Evolutionary conservation across 441 rosid genomes (phyloP).

Genomic region (Metrosideros polymorpha): DNA sequence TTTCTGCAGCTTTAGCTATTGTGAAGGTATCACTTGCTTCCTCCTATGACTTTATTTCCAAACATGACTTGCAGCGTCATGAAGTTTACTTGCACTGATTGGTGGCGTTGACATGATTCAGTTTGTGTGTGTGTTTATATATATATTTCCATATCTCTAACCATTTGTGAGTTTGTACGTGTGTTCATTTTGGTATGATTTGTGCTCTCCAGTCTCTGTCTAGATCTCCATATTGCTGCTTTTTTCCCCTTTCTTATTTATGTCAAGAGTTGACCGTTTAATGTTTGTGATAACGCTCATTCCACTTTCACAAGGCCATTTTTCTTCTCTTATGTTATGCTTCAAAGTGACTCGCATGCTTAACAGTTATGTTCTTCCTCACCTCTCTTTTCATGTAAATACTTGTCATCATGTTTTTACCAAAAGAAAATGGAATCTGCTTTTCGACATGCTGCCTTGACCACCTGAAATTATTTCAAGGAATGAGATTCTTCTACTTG

Average conservation of each 20-base stretch:
- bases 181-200: background rate
- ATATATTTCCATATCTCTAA: background rate
- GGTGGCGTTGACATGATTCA: background rate
- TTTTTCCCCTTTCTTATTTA: background rate
- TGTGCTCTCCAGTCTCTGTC: background rate
- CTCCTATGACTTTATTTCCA: background rate
- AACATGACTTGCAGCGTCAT: background rate
- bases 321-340: background rate
- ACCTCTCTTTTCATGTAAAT: background rate
- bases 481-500: background rate
- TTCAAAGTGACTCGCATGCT: background rate
- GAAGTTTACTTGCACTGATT: background rate
- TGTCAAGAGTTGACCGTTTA: background rate
- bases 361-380: background rate
- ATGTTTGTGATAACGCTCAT: background rate
- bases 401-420: background rate
- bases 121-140: background rate
- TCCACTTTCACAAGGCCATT: background rate
- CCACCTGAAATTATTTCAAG: background rate
- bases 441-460: background rate
- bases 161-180: background rate
- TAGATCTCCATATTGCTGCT: background rate
- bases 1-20: constrained; percentile 87
- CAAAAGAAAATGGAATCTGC: background rate
- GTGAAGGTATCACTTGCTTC: constrained; percentile 53